Base-by-base conservation (phyloP, 1,284 basidiomycete species). In the Irpex sp. region DNA sequence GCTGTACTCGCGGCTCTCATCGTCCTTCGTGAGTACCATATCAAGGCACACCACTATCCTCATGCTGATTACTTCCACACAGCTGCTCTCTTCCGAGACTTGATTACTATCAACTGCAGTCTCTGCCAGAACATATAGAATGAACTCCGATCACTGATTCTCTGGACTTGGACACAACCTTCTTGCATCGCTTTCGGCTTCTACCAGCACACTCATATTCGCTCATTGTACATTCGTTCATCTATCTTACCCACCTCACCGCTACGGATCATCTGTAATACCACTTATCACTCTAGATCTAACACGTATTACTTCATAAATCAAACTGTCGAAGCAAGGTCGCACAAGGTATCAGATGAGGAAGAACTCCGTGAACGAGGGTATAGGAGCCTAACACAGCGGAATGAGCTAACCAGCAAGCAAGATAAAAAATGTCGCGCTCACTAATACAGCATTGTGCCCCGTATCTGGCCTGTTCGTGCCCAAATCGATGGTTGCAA, bases 1-100 rank as follows among this genome's bases (percentile, higher is more conserved):
- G 85, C 89, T 52, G 76, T 89, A 64, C 85, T 98, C 67, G 88
- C 90, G 58, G 92, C 95, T n/a, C 81, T 98, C 73, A 82, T 93
- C 68, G 81, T 86, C 66, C 75, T 93, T 68, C 91, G 91, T 94
- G 80, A 70, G 90, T 86, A 21, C 49, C 5, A 4, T 51, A 4
- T 52, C 34, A 54, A 40, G 62, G 4, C 13, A 59, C 17, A n/a
- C 58, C 37, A 44, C 37, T 11, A 38, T 52, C 47, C 67, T 40
- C 66, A 47, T 65, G 59, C 52, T 11, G 31, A 15, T 7, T 40
- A 48, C 34, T 38, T 21, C 19, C 58, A 49, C 55, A 48, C 69
- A 92, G 89, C 90, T 70, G 82, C 83, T 60, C 71, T 92, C 62
- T 90, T 91, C 86, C 82, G 86, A 69, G 81, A 90, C 67, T 79